A percentile compares a stretch with the other conserved stretches of the same genome.
These are phyloP conservation scores for Cucurbita moschata DNA, from an alignment of 306 rosid genomes.

Conservation along the genomic window DNA sequence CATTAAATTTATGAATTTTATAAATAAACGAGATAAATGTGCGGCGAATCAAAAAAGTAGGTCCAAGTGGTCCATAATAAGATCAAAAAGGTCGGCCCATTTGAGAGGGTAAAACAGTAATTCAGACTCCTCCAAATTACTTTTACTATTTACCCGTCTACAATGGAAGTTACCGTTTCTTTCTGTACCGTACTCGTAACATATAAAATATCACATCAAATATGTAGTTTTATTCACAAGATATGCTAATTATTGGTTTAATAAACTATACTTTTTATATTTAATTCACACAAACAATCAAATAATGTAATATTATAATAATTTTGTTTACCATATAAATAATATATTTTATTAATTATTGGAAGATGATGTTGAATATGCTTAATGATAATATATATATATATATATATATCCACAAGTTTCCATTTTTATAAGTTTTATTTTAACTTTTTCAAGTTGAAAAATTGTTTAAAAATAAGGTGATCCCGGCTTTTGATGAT, in stretches of 20 bases:
- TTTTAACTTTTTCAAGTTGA: no score
- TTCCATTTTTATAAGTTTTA: no score
- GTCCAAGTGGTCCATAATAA: constrained; percentile 4
- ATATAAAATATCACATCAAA: background rate
- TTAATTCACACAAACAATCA: background rate
- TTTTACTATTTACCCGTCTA: background rate
- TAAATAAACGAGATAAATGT: background rate
- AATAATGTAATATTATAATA: background rate
- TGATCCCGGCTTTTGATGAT: no score
- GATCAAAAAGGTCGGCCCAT: background rate
- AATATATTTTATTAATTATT: background rate
- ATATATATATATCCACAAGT: no score
- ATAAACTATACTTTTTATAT: background rate
- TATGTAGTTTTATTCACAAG: background rate
- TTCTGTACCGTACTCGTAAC: background rate
- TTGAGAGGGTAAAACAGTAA: background rate
- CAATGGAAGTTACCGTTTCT: background rate
- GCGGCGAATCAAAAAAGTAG: background rate
- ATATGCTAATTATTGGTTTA: background rate
- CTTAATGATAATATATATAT: no score
- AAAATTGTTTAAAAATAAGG: no score
- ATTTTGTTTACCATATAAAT: no score
- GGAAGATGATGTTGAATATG: background rate
- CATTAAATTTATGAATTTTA: background rate
- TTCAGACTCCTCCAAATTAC: background rate